Evolutionary conservation across 2,329 filamentous ascomycete species (phyloP), one percentile per base, ranked within the genome.

Genomic region (Emergomyces orientalis): DNA sequence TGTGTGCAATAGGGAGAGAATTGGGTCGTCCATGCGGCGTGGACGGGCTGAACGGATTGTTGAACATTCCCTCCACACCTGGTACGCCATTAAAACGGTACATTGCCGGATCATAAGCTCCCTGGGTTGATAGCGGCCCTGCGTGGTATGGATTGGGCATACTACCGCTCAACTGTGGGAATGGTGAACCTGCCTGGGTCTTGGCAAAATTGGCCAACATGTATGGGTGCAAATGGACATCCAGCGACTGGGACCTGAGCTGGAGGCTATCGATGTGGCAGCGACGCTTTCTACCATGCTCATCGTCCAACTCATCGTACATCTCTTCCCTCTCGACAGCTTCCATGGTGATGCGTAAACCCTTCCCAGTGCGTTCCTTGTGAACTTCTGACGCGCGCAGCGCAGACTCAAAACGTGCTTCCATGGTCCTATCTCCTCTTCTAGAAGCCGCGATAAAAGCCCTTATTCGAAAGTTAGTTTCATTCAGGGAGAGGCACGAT

Each of bases 291-390:
- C 75, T 73, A 14, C 37, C 56, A 58, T 75, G 75, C 63, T 92
- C 89, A 68, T 96, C 90, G 61, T 96, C 91, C 71, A 96, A 90
- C 74, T 96, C 92, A 71, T 96, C 91, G 72, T 97, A 97, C 90
- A 96, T 96, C 73, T 95, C 91, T 73, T 96, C 92, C 66, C 90
- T 91, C 68, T 89, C 80, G 14, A 96, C 91, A 76, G 94, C 91
- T 70, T 94, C 84, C 74, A 92, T 88, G 32, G 88, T 91, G 63
- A 97, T 89, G 68, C 87, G 86, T 64, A 97, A 82, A 1, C 84
- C 86, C 68, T 91, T 89, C 47, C 92, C 93, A 0, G 92, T 96
- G 22, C 91, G 86, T 73, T 87, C 84, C 78, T 91, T 91, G 81
- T 96, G 92, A 45, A 96, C 90, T 70, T 91, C 87, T n/a, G 92